Conservation (phyloP, 2,329 filamentous ascomycete genomes). For the Xylaria polymorpha region DNA sequence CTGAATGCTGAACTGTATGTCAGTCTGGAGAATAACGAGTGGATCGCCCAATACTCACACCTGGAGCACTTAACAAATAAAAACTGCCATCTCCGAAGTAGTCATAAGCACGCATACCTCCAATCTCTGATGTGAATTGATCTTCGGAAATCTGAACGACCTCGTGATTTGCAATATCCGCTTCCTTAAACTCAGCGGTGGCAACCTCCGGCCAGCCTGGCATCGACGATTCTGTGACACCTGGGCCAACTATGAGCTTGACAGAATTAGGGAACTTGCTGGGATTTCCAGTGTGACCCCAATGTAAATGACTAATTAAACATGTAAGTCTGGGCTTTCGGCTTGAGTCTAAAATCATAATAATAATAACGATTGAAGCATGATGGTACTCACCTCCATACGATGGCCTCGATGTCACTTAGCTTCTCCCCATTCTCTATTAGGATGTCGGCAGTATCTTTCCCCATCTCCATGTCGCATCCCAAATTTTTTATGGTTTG, state of each 20-base stretch:
- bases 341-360: too few species aligned
- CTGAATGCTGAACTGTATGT: background rate
- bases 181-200: background rate
- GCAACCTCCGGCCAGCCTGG: background rate
- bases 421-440: background rate
- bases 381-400: background rate
- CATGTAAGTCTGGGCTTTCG: background rate
- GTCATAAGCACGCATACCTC: background rate
- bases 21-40: background rate
- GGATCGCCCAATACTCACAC: background rate
- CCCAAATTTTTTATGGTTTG: too few species aligned
- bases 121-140: background rate
- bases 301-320: background rate
- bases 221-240: background rate
- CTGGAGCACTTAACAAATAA: background rate
- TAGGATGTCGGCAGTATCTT: background rate
- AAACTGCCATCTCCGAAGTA: conserved; percentile 15
- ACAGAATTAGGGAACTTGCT: background rate
- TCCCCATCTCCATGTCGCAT: background rate
- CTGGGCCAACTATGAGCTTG: background rate
- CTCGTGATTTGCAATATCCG: background rate
- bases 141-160: background rate
- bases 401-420: background rate
- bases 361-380: background rate
- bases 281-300: conserved; percentile 1